Evolutionary conservation across 2,329 filamentous ascomycete species (phyloP), one percentile per base, ranked within the genome.

Genomic region (Akanthomyces lecanii): DNA sequence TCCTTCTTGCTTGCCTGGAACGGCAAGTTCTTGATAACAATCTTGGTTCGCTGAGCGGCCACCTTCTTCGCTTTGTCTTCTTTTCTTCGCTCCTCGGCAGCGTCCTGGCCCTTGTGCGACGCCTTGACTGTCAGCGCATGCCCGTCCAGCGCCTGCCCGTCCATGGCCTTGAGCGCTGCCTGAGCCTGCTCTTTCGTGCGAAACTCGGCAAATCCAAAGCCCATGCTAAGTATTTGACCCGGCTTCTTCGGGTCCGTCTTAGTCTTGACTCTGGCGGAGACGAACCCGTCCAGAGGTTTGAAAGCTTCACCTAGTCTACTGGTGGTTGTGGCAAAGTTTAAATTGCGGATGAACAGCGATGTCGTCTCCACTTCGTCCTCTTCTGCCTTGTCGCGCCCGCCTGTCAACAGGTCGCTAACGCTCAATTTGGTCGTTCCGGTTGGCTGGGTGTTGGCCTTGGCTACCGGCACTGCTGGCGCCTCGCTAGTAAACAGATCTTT

Each of bases 21-120:
- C 23, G 95, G 94, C 76, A 99, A 79, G 80, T 99, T 99, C 82
- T 98, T 99, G 80, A 99, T 89, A 76, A 98, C 89, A 72, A 99
- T 89, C 83, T 98, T 98, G 54, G 93, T 97, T 68, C 87, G 85
- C 72, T 88, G 86, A 18, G 84, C 85, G 28, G 90, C 87, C 57
- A 85, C 78, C 76, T 94, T 96, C 82, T 92, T 96, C 57, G 89
- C 87, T 67, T 85, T 86, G 72, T 98, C 92, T 68, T 94, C 89
- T 68, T 89, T 89, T 67, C 89, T 87, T 67, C 90, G 86, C 76
- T 96, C 91, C 73, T 96, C 92, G 2, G 91, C 93, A 21, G 92
- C 92, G 77, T 98, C 93, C 63, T 88, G 82, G 23, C 90, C 91
- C 75, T 89, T 92, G 78, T 97, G 92, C 7, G 93, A 96, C 51